Conservation (phyloP, 257 asterid genomes). For the Capsicum pubescens region DNA sequence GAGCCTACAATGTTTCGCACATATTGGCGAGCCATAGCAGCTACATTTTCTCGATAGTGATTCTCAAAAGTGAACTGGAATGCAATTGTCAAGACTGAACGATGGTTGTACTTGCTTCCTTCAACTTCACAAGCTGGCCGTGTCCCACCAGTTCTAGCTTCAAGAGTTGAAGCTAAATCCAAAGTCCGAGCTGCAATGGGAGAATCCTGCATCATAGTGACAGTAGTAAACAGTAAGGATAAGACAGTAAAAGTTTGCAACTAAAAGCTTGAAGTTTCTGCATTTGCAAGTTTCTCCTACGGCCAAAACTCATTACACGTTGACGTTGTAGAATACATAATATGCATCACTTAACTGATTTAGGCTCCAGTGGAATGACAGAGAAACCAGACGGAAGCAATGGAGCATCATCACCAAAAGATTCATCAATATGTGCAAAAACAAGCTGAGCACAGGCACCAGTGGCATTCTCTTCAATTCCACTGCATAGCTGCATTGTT, state of each 20-base stretch:
- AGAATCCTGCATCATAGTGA: conserved; percentile 58
- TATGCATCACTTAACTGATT: conserved; percentile 63
- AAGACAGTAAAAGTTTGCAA: neutral
- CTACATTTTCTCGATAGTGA: conserved; percentile 83
- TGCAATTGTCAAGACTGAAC: conserved; percentile 92
- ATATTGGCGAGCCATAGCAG: conserved; percentile 95
- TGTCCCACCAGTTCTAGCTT: conserved; percentile 67
- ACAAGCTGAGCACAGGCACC: conserved; percentile 93
- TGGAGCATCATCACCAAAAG: conserved; percentile 92
- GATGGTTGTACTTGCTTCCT: conserved; percentile 51
- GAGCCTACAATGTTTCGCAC: conserved; percentile 82
- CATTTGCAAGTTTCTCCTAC: neutral
- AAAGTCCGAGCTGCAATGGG: conserved; percentile 61
- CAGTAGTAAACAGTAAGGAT: neutral
- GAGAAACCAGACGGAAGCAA: conserved; percentile 93
- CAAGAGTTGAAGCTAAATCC: conserved; percentile 89
- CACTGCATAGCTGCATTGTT: conserved; percentile 77
- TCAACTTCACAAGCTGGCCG: conserved; percentile 63
- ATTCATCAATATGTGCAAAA: conserved; percentile 92
- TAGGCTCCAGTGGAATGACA: conserved; percentile 85
- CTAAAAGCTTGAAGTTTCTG: neutral
- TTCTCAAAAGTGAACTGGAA: conserved; percentile 91
- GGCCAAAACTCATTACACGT: neutral
- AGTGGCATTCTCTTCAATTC: conserved; percentile 70
- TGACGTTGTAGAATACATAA: neutral